Evolutionary conservation across 768 basidiomycete genomes (phyloP), one percentile per base, ranked within the genome.

Genomic region (Sarcodon aspratus): DNA sequence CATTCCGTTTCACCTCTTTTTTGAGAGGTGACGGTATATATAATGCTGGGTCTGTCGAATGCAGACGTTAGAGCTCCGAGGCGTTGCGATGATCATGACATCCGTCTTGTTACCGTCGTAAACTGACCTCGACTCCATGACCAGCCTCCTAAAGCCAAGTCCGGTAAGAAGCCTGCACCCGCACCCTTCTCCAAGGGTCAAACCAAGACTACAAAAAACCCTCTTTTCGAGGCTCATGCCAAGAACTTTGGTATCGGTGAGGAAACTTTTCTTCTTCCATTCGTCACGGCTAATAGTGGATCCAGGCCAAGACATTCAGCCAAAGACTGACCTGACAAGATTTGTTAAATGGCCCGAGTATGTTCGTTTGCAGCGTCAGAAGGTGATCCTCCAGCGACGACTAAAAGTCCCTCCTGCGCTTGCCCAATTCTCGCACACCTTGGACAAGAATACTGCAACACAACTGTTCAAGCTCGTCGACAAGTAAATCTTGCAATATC

Each of bases 271-370:
- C n/a, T 7, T 40, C 32, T 49, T 48, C 5, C 12, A 27, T 47
- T 10, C 21, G 35, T 13, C n/a, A 33, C 17, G n/a, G 1, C 40
- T 8, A 18, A n/a, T 36, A 32, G 18, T 18, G 38, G n/a, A 15
- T 50, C 0, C 57, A 95, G 95, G 95, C 62, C 91, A 94, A 72
- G 90, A 95, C 69, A 78, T 97, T 59, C 88, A 85, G 59, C 94
- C 85, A 61, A 78, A 76, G 65, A 79, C 79, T 48, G 95, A 98
- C 70, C 70, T 97, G 56, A 95, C 90, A 50, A 89, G 94, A 66
- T 97, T 97, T 73, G 89, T 97, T 72, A 97, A 96, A 69, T 99
- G 95, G 95, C 95, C 95, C 58, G 91, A 94, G 73, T 98, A 98
- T 63, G 81, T 98, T 58, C 90, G 93, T 63, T 85, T 98, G 43